Percentiles rank a stretch among this genome's conserved stretches.
phyloP scores from a whole-genome alignment of 225 moss, liverwort and hornwort species.

The Climacium dendroides region DNA sequence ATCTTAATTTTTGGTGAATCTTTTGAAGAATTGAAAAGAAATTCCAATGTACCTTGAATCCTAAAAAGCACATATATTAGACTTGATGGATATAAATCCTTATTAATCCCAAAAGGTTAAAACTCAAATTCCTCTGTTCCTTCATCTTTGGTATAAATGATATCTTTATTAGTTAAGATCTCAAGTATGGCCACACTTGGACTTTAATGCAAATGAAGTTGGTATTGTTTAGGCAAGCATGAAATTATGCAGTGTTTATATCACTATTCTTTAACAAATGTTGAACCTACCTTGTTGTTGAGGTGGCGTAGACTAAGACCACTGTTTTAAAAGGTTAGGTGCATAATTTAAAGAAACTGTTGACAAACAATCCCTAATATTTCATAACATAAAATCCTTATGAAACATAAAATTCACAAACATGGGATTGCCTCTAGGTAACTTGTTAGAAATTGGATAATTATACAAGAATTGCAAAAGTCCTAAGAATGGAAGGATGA shows the following conservation, averaged over 20 bases:
- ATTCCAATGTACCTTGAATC: neutral
- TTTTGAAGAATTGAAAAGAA: neutral
- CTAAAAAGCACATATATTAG: neutral
- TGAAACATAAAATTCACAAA: neutral
- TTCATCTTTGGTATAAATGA: neutral
- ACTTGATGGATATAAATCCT: accelerated
- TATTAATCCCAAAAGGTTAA: neutral
- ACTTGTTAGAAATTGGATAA: neutral
- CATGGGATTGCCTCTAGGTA: neutral
- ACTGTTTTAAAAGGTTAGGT: neutral
- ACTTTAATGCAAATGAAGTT: neutral
- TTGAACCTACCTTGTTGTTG: accelerated
- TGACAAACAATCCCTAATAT: accelerated
- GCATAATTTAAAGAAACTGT: accelerated
- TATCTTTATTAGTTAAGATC: no score
- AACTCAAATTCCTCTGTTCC: no score
- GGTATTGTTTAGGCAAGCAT: neutral
- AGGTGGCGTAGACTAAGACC: neutral
- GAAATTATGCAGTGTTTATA: accelerated
- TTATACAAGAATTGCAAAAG: neutral
- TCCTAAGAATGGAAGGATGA: no score
- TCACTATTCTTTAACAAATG: accelerated
- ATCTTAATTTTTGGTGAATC: neutral
- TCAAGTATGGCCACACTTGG: neutral
- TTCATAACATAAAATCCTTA: accelerated